These are phyloP conservation scores for Hypomyces rosellus DNA, from an alignment of 2,329 filamentous ascomycete genomes.

Conservation along the genomic window DNA sequence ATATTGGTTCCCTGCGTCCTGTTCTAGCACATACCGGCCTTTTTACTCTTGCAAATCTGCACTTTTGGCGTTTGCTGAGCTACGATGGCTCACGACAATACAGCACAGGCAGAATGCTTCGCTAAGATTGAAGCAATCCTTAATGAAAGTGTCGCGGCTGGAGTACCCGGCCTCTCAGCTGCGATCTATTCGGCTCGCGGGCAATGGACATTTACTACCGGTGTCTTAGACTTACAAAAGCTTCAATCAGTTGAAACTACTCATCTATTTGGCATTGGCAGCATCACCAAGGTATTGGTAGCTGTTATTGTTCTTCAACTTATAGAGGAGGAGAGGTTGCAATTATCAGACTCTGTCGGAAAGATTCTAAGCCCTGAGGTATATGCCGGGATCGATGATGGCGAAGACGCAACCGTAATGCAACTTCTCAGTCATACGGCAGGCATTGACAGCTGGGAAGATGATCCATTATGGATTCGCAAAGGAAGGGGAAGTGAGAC, in stretches of 20 bases:
- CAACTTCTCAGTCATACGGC: conserved; percentile 10
- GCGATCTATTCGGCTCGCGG: conserved; percentile 3
- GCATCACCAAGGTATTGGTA: conserved; percentile 15
- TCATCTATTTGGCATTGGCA: conserved; percentile 13
- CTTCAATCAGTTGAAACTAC: conserved; percentile 1
- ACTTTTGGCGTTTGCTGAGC: background rate
- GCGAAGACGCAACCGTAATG: conserved; percentile 3
- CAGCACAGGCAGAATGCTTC: background rate
- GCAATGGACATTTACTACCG: conserved; percentile 7
- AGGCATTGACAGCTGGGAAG: conserved; percentile 14
- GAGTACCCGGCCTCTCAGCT: conserved; percentile 10
- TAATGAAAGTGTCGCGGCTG: conserved; percentile 2
- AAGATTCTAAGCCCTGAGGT: conserved; percentile 2
- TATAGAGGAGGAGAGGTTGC: conserved; percentile 12
- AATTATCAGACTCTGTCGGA: conserved; percentile 8
- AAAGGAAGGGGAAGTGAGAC: conserved; percentile 10
- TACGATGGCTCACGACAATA: background rate
- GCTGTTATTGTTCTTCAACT: conserved; percentile 13
- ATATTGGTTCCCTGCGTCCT: no score
- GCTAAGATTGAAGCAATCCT: conserved; percentile 3
- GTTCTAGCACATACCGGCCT: no score
- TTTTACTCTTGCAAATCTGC: no score
- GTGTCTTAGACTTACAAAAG: conserved; percentile 2
- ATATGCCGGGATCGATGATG: conserved; percentile 10
- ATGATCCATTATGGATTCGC: conserved; percentile 10